Conservation (phyloP, 345 rosid species). For the Boechera divaricarpa region DNA sequence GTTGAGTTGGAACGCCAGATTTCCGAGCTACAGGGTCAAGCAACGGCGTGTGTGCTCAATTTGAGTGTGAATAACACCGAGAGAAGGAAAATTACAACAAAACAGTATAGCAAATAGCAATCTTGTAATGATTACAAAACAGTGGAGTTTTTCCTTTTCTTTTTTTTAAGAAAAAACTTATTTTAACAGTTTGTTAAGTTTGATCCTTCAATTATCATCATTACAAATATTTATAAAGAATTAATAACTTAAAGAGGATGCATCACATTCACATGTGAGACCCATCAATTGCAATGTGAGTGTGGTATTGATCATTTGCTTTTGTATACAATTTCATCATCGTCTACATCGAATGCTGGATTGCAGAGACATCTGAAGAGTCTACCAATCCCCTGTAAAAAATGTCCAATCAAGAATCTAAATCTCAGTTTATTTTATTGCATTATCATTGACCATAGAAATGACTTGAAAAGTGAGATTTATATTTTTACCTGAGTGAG, state of each 20-base stretch:
- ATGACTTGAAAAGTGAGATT: not conserved
- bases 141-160: not conserved
- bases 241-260: slow-evolving; percentile 22
- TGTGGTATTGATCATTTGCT: slow-evolving; percentile 58
- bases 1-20: slow-evolving; percentile 9
- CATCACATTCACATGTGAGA: slow-evolving; percentile 37
- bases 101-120: slow-evolving; percentile 5
- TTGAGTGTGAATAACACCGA: not conserved
- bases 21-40: not conserved
- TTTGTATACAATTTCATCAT: slow-evolving; percentile 86
- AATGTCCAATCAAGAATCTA: not conserved
- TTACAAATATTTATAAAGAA: slow-evolving; percentile 39
- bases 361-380: slow-evolving; percentile 96
- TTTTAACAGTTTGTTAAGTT: slow-evolving; percentile 31
- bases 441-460: not conserved
- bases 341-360: slow-evolving; percentile 95
- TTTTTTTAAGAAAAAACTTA: not conserved
- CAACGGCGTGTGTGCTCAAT: not conserved
- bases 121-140: slow-evolving; percentile 38
- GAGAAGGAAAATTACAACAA: not conserved
- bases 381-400: slow-evolving; percentile 85
- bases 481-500: slow-evolving; percentile 67
- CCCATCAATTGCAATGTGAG: slow-evolving; percentile 30
- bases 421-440: not conserved
- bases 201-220: slow-evolving; percentile 42